A percentile compares a stretch with the other conserved stretches of the same genome.
phyloP scores from a whole-genome alignment of 306 rosid genomes.

The Crataegus laevigata region DNA sequence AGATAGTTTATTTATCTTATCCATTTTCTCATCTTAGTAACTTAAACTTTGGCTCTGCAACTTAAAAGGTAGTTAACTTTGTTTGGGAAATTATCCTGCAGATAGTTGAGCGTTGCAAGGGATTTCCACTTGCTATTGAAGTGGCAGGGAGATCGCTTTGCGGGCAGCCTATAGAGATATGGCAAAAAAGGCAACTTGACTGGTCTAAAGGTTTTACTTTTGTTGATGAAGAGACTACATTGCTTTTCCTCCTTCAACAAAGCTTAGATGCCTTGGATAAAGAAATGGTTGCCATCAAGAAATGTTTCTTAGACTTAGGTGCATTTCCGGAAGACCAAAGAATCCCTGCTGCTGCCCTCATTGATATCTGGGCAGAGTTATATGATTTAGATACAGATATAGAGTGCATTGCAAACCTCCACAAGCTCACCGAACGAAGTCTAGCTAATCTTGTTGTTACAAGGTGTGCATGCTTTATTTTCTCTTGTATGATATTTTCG shows the following conservation, averaged over 20 bases:
- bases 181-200: slow-evolving; percentile 22
- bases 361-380: slow-evolving; percentile 58
- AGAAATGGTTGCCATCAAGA: slow-evolving; percentile 22
- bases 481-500: slow-evolving; percentile 8
- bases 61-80: too few species aligned
- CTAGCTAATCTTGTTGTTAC: slow-evolving; percentile 20
- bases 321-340: slow-evolving; percentile 45
- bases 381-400: slow-evolving; percentile 28
- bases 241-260: slow-evolving; percentile 24
- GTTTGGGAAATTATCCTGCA: slow-evolving; percentile 15
- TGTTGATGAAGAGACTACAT: slow-evolving; percentile 10
- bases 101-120: slow-evolving; percentile 42
- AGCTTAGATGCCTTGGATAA: slow-evolving; percentile 27
- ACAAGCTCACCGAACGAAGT: slow-evolving; percentile 18
- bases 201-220: slow-evolving; percentile 20
- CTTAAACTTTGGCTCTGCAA: too few species aligned
- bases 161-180: slow-evolving; percentile 1
- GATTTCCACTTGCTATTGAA: slow-evolving; percentile 49
- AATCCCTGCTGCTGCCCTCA: slow-evolving; percentile 37
- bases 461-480: background rate
- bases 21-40: too few species aligned
- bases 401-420: background rate
- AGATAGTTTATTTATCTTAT: too few species aligned
- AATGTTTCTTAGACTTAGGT: slow-evolving; percentile 35
- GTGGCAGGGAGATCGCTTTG: slow-evolving; percentile 39